A percentile compares a stretch with the other conserved stretches of the same genome.
phyloP scores from a whole-genome alignment of 169 alveolate species.

The Eimeria praecox region DNA sequence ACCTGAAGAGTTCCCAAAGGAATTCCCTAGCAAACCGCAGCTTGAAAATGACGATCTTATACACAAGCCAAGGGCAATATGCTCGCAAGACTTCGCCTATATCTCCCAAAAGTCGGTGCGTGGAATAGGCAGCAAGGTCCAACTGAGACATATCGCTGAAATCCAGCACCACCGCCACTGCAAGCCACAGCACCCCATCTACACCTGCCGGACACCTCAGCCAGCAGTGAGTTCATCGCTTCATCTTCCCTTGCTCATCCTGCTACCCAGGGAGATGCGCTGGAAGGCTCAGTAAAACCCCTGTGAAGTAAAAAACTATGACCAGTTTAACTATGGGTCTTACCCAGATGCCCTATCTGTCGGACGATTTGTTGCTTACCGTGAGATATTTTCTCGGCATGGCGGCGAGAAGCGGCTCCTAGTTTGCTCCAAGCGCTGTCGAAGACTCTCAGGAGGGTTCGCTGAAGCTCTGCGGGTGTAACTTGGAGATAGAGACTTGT shows the following conservation, averaged over 20 bases:
- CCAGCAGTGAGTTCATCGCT: too few relatives aligned
- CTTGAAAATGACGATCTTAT: conserved; percentile 36
- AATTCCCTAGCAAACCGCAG: conserved; percentile 49
- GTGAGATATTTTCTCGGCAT: conserved; percentile 44
- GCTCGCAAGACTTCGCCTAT: conserved; percentile 62
- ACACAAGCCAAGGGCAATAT: conserved; percentile 66
- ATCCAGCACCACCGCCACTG: conserved; percentile 66
- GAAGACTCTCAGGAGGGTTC: conserved; percentile 17
- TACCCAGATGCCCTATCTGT: background rate
- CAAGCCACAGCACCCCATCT: conserved; percentile 3
- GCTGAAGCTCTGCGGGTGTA: conserved; percentile 56
- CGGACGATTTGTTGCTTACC: background rate
- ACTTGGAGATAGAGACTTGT: conserved; percentile 49
- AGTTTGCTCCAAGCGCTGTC: conserved; percentile 33
- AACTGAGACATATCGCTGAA: conserved; percentile 63
- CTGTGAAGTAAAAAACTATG: background rate
- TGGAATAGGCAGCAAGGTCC: conserved; percentile 70
- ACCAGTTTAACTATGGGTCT: background rate
- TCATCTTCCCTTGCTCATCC: background rate
- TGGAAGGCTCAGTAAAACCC: background rate
- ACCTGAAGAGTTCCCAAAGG: conserved; percentile 66
- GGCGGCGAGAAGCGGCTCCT: conserved; percentile 34
- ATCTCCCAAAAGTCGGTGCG: conserved; percentile 66
- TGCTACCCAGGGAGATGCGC: background rate
- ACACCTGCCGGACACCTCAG: background rate